Evolutionary conservation across 1,139 yeast genomes (phyloP).

Genomic region (Debaryomyces robertsiae): DNA sequence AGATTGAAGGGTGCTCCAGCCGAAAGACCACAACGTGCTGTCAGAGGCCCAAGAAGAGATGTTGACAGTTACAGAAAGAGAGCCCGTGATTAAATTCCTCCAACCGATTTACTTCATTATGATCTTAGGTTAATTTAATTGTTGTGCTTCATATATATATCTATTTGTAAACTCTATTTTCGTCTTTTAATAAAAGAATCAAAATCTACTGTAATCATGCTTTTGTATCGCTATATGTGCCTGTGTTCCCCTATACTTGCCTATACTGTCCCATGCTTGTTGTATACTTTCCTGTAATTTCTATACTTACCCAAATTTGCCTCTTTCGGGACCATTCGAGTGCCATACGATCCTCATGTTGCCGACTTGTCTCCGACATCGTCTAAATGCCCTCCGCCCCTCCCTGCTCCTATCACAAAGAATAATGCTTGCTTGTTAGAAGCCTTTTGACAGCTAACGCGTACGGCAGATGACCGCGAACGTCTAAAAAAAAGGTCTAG

Average conservation of each 20-base stretch:
- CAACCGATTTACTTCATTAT: slow-evolving; percentile 12
- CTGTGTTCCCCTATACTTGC: too few relatives aligned
- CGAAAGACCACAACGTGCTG: slow-evolving; percentile 66
- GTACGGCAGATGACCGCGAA: too few relatives aligned
- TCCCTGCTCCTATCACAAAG: too few relatives aligned
- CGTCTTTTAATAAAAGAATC: slow-evolving; percentile 11
- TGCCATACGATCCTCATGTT: too few relatives aligned
- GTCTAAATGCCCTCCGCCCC: too few relatives aligned
- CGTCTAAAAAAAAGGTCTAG: slow-evolving; percentile 1
- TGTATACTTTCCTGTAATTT: too few relatives aligned
- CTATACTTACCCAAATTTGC: neutral
- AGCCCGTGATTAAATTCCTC: slow-evolving; percentile 45
- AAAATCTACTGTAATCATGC: slow-evolving; percentile 6
- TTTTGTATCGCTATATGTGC: too few relatives aligned
- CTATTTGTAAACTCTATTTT: slow-evolving; percentile 14
- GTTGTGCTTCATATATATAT: slow-evolving; percentile 17
- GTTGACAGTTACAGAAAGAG: slow-evolving; percentile 50
- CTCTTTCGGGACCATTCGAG: neutral
- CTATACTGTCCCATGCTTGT: too few relatives aligned
- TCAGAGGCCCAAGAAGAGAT: slow-evolving; percentile 40
- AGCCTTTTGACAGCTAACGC: too few relatives aligned
- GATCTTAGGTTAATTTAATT: slow-evolving; percentile 18
- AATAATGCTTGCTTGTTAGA: too few relatives aligned
- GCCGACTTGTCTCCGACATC: too few relatives aligned
- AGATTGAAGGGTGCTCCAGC: slow-evolving; percentile 93